Evolutionary conservation across 257 asterid genomes (phyloP), one percentile per base, ranked within the genome.

Genomic region (Henckelia pumila): DNA sequence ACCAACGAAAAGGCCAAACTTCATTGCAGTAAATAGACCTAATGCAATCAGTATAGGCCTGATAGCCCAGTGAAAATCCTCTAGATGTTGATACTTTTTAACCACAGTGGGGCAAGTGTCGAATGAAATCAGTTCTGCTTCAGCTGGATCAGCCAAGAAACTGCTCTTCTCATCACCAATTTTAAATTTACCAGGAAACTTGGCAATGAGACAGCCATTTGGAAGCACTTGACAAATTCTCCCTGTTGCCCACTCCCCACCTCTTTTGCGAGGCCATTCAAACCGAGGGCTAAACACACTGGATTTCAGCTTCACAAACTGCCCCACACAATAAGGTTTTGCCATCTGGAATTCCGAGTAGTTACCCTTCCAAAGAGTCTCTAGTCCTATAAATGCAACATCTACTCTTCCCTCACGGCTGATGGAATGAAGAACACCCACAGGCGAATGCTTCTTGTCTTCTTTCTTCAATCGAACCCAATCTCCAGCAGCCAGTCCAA

Each of bases 31-130:
- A 55, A 92, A 84, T 16, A 92, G 76, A 29, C 98, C 95, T 78
- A 87, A 63, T 0, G 95, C 96, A 21, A 89, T 75, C 70, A 87
- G 50, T 60, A 89, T 35, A 47, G 98, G 96, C 78, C 96, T 86
- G 52, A 89, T 91, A 1, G 87, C 88, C 96, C 98, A 92, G 79
- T 92, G 98, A 69, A 89, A 87, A 74, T 92, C 96, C 80, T 92
- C 98, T 3, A 89, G 73, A 65, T 87, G 98, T 59, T 87, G 87
- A 76, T 89, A 92, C 85, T 89, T 89, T 61, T 84, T 89, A 68
- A 83, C 79, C 74, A 87, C 14, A 16, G 81, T 80, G 0, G 70
- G 77, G 22, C 88, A 84, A 9, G 85, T 82, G 52, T 76, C 73
- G 9, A 92, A 92, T 22, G 95, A 85, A 7, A 92, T 83, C 6